Evolutionary conservation across 805 yeast species (phyloP), one percentile per base, ranked within the genome.

Genomic region (Teunomyces gatunensis): DNA sequence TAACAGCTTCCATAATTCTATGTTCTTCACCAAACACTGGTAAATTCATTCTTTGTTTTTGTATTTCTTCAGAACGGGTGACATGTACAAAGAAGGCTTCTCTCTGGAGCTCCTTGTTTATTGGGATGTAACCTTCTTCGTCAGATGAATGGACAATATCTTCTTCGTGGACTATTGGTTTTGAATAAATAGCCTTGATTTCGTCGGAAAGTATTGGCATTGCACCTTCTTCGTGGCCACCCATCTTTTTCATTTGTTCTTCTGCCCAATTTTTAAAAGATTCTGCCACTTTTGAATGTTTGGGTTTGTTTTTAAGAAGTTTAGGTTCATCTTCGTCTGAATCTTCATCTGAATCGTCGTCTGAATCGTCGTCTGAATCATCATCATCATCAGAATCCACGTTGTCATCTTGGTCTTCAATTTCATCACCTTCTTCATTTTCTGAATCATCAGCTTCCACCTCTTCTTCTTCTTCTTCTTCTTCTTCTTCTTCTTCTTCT

Each of bases 21-120:
- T 89, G 96, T 60, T 94, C 99, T 64, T 89, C 96, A 5, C 85
- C 85, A 52, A 80, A 87, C 0, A 94, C 97, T 0, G 99, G 99
- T 15, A 94, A 71, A 45, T 82, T 77, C 68, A 83, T 72, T 52
- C 99, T 74, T 28, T 75, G 75, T 17, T 72, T 62, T 60, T 89
- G 96, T 18, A 92, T 79, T 23, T 79, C 84, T 0, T 76, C 79
- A 1, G 81, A 60, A 56, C 99, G 76, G 7, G 75, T 73, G 0
- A 92, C 86, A 12, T 80, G 71, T 6, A 90, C 92, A 50, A 69
- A 87, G 47, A 78, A 79, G 0, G 92, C 83, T 50, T 82, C 78
- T 58, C 96, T 73, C 28, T 74, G 53, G 17, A 76, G 58, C 0
- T 68, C 58, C 46, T 78, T 80, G 59, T 85, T 75, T 5, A 85